phyloP scores from a whole-genome alignment of 768 basidiomycete species.

The Leccinellum rugosiceps region DNA sequence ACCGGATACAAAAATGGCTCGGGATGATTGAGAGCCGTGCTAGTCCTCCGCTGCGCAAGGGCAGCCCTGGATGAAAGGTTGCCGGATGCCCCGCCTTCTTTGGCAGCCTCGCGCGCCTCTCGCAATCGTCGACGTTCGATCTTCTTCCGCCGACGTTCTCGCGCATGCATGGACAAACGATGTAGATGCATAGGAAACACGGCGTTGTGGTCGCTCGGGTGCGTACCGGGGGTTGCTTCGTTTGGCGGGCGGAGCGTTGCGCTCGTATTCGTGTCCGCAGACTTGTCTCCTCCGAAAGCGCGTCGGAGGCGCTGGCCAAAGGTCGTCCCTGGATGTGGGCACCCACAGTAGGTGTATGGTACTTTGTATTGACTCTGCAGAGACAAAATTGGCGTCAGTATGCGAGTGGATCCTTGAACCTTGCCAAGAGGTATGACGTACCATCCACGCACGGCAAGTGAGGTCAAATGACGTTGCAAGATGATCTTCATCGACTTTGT shows the following conservation, averaged over 20 bases:
- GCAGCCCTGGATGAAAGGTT: too few relatives aligned
- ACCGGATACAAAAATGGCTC: neutral
- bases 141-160: neutral
- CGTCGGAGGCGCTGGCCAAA: conserved; percentile 43
- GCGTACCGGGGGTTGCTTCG: conserved; percentile 41
- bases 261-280: conserved; percentile 6
- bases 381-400: neutral
- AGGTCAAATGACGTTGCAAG: conserved; percentile 46
- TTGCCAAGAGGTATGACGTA: conserved; percentile 16
- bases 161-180: neutral
- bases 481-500: conserved; percentile 46
- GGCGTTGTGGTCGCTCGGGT: conserved; percentile 53
- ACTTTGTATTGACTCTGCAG: conserved; percentile 44
- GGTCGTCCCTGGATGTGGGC: conserved; percentile 44
- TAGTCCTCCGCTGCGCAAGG: neutral
- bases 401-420: neutral
- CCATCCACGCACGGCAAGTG: conserved; percentile 49
- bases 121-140: neutral
- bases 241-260: conserved; percentile 30
- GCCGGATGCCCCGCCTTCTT: neutral
- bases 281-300: conserved; percentile 1
- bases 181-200: conserved; percentile 34
- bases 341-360: conserved; percentile 58
- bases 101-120: neutral
- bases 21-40: neutral